Evolutionary conservation across 2,329 filamentous ascomycete species (phyloP), one percentile per base, ranked within the genome.

Genomic region (Hymenoscyphus scutula): DNA sequence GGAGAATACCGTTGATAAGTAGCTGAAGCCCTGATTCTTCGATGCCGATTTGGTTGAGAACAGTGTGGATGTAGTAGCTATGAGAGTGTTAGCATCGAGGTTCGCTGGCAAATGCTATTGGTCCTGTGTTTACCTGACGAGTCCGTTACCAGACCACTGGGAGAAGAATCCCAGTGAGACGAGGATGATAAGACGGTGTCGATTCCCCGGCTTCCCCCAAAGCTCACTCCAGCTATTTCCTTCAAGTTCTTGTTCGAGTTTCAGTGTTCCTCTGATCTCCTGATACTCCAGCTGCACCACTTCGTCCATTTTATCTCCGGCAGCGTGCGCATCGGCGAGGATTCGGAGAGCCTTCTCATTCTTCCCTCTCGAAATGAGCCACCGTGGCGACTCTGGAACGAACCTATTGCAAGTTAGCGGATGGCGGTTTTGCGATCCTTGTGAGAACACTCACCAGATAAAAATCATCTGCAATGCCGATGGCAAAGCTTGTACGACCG

Each of bases 131-230:
- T 58, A 63, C 62, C 62, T 63, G 38, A 80, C 77, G 13, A 82
- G 70, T 37, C 78, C 79, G 66, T 84, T 84, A 32, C 83, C 83
- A 61, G 78, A 82, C 81, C 82, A 85, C 66, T 86, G 84, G 8
- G 80, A 81, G 75, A 85, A 85, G 64, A 84, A 75, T 63, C 82
- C 83, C 10, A 82, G 76, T 27, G 78, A 77, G 55, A 84, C 72
- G 17, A 82, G 74, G 62, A 87, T 83, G 56, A 84, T 71, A 32
- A 84, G 74, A 41, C 84, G 77, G 65, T 81, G 80, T 38, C 82
- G 78, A 71, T 85, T 86, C 37, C 81, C 83, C 25, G 77, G 77
- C 4, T 80, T 82, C 77, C 76, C 64, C 77, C 77, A 70, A 80
- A 84, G 75, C 62, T 81, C 77, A 5, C 71, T 65, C 76, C 81